These are phyloP conservation scores for Taphrina pruni DNA, from an alignment of 1,139 yeast genomes.

Conservation along the genomic window DNA sequence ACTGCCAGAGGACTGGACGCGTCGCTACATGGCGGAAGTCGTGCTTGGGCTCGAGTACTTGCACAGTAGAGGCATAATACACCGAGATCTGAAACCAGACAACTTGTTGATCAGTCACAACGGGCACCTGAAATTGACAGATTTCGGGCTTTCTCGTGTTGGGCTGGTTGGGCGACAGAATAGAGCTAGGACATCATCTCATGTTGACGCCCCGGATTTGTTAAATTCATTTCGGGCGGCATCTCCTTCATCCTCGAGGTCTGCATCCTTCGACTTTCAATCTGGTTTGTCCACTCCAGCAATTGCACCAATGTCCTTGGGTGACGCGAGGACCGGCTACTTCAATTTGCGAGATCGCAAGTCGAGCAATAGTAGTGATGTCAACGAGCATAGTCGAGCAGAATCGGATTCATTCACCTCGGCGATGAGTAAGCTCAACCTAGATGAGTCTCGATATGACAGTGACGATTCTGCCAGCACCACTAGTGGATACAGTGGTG, in stretches of 20 bases:
- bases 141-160: slow-evolving; percentile 89
- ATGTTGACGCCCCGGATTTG: slow-evolving; percentile 36
- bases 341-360: slow-evolving; percentile 33
- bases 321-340: slow-evolving; percentile 33
- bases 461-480: slow-evolving; percentile 31
- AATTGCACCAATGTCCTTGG: slow-evolving; percentile 33
- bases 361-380: slow-evolving; percentile 11
- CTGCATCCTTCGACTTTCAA: slow-evolving; percentile 43
- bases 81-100: slow-evolving; percentile 91
- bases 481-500: slow-evolving; percentile 8
- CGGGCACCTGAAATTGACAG: slow-evolving; percentile 92
- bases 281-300: slow-evolving; percentile 44
- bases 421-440: slow-evolving; percentile 22
- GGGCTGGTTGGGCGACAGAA: slow-evolving; percentile 86
- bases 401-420: slow-evolving; percentile 20
- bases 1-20: slow-evolving; percentile 82
- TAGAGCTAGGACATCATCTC: slow-evolving; percentile 51
- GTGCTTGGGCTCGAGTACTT: slow-evolving; percentile 88
- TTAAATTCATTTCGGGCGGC: slow-evolving; percentile 11
- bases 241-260: slow-evolving; percentile 35
- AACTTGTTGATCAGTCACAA: slow-evolving; percentile 80
- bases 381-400: neutral
- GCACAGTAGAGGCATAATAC: slow-evolving; percentile 87
- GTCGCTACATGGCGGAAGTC: slow-evolving; percentile 84
- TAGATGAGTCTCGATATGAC: slow-evolving; percentile 19